Evolutionary conservation across 106 monocot genomes (phyloP), one percentile per base, ranked within the genome.

Genomic region (Triglochin maritima): DNA sequence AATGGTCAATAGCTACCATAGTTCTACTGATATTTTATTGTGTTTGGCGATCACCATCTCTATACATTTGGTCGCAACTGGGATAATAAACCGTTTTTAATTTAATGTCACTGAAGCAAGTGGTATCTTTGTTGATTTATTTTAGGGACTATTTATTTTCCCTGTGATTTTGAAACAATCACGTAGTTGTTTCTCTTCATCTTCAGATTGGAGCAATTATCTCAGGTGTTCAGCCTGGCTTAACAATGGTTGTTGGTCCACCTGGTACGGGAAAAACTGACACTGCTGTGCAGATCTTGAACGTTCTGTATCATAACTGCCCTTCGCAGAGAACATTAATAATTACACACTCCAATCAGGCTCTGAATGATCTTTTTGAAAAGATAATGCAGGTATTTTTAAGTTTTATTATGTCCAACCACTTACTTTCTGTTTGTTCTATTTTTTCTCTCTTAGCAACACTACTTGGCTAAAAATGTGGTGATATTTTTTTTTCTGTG

Each of bases 231-330:
- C 92, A 98, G 74, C 98, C 98, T 54, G 98, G 98, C 17, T 80
- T 98, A 77, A 98, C 98, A 17, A 98, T 98, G 98, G 98, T 98
- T 73, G 98, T 98, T 56, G 98, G 98, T 76, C 98, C 98, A 43
- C 98, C 98, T 60, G 98, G 98, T 84, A 98, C 98, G n/a, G 98
- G 98, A 49, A 98, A 98, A 79, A 98, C 98, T 51, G 98, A 98
- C 77, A 98, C 98, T 47, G 98, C 98, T 7, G 98, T 98, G 67
- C 98, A 98, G 60, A 92, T 98, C 55, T 74, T 98, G 60, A 98
- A 98, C 78, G 98, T 98, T 72, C 88, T 98, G 50, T 98, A 98
- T 71, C 98, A 98, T 68, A 98, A 92, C 56, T 98, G 98, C 46
- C 98, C 98, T 47, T 98, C 98, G 57, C 98, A 98, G 73, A 92